Conservation (phyloP, 2,329 filamentous ascomycete species). For the Daldinia sp. region DNA sequence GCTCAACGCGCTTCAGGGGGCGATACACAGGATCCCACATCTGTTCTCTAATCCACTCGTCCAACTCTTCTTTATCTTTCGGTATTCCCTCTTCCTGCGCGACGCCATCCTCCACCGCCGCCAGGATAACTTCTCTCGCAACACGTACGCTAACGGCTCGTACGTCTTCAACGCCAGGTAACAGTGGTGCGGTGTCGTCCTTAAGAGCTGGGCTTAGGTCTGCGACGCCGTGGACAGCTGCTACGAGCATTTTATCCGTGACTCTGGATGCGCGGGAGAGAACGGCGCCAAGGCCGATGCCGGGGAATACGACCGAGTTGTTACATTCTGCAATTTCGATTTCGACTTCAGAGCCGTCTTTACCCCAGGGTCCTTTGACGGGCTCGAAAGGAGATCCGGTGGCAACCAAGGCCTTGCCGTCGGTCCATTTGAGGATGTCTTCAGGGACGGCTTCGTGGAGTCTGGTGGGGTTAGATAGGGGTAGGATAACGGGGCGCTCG, state of each 20-base stretch:
- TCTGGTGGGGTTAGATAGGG: slow-evolving; percentile 84
- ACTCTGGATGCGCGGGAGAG: slow-evolving; percentile 72
- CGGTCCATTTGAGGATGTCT: slow-evolving; percentile 80
- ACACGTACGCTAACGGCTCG: slow-evolving; percentile 80
- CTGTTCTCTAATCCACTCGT: slow-evolving; percentile 78
- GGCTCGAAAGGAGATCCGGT: slow-evolving; percentile 85
- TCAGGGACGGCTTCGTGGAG: slow-evolving; percentile 83
- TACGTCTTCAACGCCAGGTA: slow-evolving; percentile 80
- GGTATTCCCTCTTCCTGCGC: slow-evolving; percentile 73
- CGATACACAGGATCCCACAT: slow-evolving; percentile 82
- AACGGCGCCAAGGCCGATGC: slow-evolving; percentile 82
- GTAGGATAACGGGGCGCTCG: slow-evolving; percentile 78
- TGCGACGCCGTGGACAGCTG: slow-evolving; percentile 77
- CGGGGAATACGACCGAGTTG: slow-evolving; percentile 85
- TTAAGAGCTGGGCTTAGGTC: slow-evolving; percentile 73
- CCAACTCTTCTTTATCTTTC: slow-evolving; percentile 56
- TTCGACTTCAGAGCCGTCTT: slow-evolving; percentile 53
- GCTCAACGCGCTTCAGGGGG: slow-evolving; percentile 65
- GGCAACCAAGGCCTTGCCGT: slow-evolving; percentile 79
- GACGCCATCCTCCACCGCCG: slow-evolving; percentile 74
- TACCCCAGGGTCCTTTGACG: slow-evolving; percentile 68
- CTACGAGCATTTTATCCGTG: slow-evolving; percentile 82
- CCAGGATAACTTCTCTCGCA: slow-evolving; percentile 76
- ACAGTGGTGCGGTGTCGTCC: slow-evolving; percentile 69
- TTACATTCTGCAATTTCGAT: slow-evolving; percentile 80